A percentile compares a stretch with the other conserved stretches of the same genome.
These are phyloP conservation scores for Xylaria polymorpha DNA, from an alignment of 2,329 filamentous ascomycete species.

Conservation along the genomic window DNA sequence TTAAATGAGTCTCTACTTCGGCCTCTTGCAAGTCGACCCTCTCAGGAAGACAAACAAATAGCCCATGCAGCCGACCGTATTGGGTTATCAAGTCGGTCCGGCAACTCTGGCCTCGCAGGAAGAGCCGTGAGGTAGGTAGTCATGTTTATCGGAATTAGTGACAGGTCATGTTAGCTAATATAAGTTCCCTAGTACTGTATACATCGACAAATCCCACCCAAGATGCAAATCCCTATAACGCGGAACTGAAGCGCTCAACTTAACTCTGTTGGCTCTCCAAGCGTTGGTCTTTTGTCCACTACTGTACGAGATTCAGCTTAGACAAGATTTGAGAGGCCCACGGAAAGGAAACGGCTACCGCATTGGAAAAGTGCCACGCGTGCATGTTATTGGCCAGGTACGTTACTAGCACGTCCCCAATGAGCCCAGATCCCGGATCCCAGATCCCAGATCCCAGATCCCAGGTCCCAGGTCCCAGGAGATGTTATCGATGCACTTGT, in stretches of 20 bases:
- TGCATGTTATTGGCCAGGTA: not conserved
- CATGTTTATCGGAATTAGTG: not conserved
- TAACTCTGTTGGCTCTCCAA: not conserved
- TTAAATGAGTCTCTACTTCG: not conserved
- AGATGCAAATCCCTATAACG: not conserved
- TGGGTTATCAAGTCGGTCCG: not conserved
- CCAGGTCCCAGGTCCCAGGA: not conserved
- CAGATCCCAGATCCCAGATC: not conserved
- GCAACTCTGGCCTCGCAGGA: not conserved
- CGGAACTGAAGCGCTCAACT: not conserved
- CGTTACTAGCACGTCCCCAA: not conserved
- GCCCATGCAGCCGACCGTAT: not conserved
- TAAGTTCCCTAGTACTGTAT: no score
- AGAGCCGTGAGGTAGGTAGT: constrained; percentile 1
- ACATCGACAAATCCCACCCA: not conserved
- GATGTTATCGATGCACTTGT: not conserved
- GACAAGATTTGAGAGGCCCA: not conserved
- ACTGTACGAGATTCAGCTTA: no score
- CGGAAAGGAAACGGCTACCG: not conserved
- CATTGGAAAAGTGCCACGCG: not conserved
- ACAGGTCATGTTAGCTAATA: not conserved
- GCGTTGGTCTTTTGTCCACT: not conserved
- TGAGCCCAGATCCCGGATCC: not conserved
- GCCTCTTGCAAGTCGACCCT: not conserved
- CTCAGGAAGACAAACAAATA: not conserved